Conservation (phyloP, 768 basidiomycete genomes). For the Royoungia palumana region DNA sequence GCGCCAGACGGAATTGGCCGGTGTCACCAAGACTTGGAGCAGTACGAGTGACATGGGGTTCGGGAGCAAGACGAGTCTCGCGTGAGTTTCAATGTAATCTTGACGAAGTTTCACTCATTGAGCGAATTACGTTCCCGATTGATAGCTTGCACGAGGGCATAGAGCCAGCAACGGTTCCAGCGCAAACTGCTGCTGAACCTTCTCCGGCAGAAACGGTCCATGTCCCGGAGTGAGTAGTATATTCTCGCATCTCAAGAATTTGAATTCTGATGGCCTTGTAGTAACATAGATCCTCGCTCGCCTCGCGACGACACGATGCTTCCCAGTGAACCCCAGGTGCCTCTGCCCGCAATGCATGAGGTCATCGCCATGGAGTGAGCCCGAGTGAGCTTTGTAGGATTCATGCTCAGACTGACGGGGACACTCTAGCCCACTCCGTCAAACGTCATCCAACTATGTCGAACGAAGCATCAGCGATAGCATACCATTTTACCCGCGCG, state of each 20-base stretch:
- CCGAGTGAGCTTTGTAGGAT: neutral
- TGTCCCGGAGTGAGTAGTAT: constrained; percentile 28
- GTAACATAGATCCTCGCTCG: constrained; percentile 28
- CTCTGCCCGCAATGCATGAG: constrained; percentile 34
- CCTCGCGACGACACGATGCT: constrained; percentile 31
- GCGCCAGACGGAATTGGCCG: constrained; percentile 30
- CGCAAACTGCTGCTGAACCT: constrained; percentile 8
- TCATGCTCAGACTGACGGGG: neutral
- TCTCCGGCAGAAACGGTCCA: constrained; percentile 30
- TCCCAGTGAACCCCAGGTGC: constrained; percentile 26
- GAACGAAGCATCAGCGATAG: constrained; percentile 16
- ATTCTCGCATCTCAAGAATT: neutral
- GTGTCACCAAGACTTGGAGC: constrained; percentile 33
- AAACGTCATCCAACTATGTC: constrained; percentile 16
- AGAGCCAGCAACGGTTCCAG: constrained; percentile 9
- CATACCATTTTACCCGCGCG: constrained; percentile 8
- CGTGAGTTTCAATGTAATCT: constrained; percentile 14
- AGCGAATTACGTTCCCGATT: neutral
- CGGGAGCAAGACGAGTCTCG: constrained; percentile 11
- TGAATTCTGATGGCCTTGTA: constrained; percentile 2
- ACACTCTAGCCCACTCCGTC: constrained; percentile 14
- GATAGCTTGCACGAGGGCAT: constrained; percentile 25
- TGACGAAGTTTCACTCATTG: neutral
- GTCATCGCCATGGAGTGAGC: constrained; percentile 27
- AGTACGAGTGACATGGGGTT: constrained; percentile 24